Percentiles rank a stretch among this genome's conserved stretches.
Conservation (phyloP, 139 green algal species). For the Trebouxia sp. region DNA sequence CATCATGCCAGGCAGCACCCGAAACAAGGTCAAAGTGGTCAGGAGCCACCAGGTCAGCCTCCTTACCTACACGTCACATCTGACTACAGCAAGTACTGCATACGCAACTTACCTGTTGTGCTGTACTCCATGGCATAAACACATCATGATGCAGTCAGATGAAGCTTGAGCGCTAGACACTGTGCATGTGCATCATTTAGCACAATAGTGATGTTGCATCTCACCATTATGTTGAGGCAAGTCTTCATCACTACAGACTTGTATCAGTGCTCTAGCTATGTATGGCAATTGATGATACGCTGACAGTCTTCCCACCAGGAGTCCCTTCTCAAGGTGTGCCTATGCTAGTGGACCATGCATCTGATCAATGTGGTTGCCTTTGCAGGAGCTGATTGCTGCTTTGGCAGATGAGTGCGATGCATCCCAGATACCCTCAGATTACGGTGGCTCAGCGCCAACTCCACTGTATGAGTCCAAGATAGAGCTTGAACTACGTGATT, state of each 20-base stretch:
- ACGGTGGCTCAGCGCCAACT: background rate
- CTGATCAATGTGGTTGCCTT: background rate
- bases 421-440: background rate
- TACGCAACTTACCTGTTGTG: background rate
- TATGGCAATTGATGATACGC: too few relatives aligned
- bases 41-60: background rate
- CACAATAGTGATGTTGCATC: too few relatives aligned
- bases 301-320: too few relatives aligned
- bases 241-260: too few relatives aligned
- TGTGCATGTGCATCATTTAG: too few relatives aligned
- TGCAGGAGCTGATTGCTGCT: constrained; percentile 27
- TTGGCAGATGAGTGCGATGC: constrained; percentile 9
- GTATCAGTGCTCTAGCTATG: too few relatives aligned
- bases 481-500: background rate
- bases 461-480: constrained; percentile 10
- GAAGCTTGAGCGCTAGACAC: background rate
- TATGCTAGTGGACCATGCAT: too few relatives aligned
- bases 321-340: too few relatives aligned
- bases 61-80: too few relatives aligned
- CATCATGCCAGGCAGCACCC: constrained; percentile 11
- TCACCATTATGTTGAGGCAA: too few relatives aligned
- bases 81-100: background rate
- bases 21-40: constrained; percentile 29
- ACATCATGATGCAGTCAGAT: too few relatives aligned
- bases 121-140: too few relatives aligned